Evolutionary conservation across 1,139 yeast species (phyloP).

Genomic region (Diutina neorugosa): DNA sequence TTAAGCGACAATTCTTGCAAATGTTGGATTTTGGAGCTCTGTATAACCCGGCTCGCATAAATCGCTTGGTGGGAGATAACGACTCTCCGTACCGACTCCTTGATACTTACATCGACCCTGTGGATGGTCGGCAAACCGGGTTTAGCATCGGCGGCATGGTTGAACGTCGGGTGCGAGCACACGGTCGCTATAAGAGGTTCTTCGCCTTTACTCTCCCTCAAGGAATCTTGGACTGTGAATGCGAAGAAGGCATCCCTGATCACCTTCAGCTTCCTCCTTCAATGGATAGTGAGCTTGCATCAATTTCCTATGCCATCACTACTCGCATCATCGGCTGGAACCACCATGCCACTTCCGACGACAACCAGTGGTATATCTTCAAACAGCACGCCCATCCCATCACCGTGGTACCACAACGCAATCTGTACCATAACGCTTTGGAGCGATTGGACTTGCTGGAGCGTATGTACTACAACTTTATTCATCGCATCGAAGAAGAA

Average conservation of each 20-base stretch:
- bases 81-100: conserved; percentile 11
- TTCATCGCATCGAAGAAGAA: neutral
- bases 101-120: conserved; percentile 12
- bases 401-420: neutral
- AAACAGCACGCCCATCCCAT: neutral
- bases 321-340: neutral
- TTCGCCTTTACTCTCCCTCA: conserved; percentile 16
- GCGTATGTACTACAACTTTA: neutral
- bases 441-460: neutral
- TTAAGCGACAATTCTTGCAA: conserved; percentile 18
- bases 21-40: conserved; percentile 35
- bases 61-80: conserved; percentile 16
- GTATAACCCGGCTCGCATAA: conserved; percentile 21
- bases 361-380: neutral
- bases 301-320: neutral
- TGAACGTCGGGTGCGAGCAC: conserved; percentile 7
- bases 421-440: neutral
- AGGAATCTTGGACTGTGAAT: conserved; percentile 12
- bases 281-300: neutral
- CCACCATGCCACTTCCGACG: neutral
- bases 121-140: conserved; percentile 15
- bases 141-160: conserved; percentile 9
- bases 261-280: neutral
- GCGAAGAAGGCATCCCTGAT: neutral
- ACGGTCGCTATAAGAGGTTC: conserved; percentile 8